phyloP scores from a whole-genome alignment of 768 basidiomycete genomes.

The Kockovaella imperatae region DNA sequence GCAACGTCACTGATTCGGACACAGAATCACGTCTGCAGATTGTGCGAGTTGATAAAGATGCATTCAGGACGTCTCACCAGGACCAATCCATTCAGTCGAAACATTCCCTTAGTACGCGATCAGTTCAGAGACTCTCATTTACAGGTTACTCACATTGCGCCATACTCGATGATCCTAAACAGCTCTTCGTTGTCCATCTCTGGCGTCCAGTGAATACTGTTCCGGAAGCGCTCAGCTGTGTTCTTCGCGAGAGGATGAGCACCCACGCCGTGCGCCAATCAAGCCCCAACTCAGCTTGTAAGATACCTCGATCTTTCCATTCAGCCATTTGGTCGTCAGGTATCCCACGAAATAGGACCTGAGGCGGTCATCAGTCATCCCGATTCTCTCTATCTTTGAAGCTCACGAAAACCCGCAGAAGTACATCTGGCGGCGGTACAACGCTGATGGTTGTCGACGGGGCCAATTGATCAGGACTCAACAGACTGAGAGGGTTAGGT shows the following conservation, averaged over 20 bases:
- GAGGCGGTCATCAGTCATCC: neutral
- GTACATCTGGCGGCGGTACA: constrained; percentile 36
- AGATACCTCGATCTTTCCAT: constrained; percentile 27
- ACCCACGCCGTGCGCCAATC: constrained; percentile 39
- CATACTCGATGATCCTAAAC: constrained; percentile 40
- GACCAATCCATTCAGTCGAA: constrained; percentile 13
- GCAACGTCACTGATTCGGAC: no score
- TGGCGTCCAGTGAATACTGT: constrained; percentile 31
- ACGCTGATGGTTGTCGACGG: constrained; percentile 23
- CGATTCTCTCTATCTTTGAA: neutral
- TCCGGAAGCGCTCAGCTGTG: neutral
- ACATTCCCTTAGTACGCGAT: constrained; percentile 4
- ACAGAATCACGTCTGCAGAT: no score
- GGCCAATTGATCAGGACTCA: constrained; percentile 23
- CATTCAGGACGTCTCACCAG: no score
- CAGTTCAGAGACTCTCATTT: no score
- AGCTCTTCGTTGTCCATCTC: constrained; percentile 29
- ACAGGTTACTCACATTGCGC: constrained; percentile 43
- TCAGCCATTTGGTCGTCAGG: constrained; percentile 28
- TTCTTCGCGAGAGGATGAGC: neutral
- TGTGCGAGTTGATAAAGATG: no score
- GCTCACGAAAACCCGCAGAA: constrained; percentile 37
- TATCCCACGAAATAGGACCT: constrained; percentile 38
- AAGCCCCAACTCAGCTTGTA: constrained; percentile 41
- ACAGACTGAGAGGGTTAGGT: constrained; percentile 12